phyloP scores from a whole-genome alignment of 192 early-diverging fungal genomes.

The Obelidium mucronatum region DNA sequence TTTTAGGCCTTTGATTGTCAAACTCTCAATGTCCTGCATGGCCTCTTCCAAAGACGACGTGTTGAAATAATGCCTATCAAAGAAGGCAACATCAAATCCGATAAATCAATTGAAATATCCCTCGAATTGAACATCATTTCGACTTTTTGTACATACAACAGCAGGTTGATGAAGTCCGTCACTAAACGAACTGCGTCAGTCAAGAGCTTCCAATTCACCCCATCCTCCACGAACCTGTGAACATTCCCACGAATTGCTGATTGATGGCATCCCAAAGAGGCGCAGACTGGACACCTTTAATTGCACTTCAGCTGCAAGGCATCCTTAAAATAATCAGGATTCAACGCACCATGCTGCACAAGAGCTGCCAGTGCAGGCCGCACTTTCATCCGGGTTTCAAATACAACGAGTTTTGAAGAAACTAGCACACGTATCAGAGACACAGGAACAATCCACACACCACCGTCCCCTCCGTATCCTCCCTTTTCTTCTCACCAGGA shows the following conservation, averaged over 20 bases:
- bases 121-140: no score
- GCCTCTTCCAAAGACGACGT: constrained; percentile 74
- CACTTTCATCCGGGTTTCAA: constrained; percentile 89
- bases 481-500: constrained; percentile 2
- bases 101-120: neutral
- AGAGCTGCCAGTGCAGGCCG: constrained; percentile 91
- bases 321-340: neutral
- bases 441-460: no score
- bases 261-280: constrained; percentile 86
- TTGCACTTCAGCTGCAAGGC: neutral
- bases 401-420: constrained; percentile 87
- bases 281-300: constrained; percentile 87
- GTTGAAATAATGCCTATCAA: constrained; percentile 70
- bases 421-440: no score
- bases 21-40: constrained; percentile 85
- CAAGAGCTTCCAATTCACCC: neutral
- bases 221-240: constrained; percentile 63
- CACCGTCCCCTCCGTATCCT: neutral
- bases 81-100: neutral
- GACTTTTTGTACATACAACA: constrained; percentile 79
- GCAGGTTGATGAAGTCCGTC: constrained; percentile 93
- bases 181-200: constrained; percentile 50
- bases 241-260: constrained; percentile 90
- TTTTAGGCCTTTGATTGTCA: constrained; percentile 72
- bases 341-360: constrained; percentile 88